Conservation (phyloP, 148 eudicot species). For the Heliamphora exappendiculata region DNA sequence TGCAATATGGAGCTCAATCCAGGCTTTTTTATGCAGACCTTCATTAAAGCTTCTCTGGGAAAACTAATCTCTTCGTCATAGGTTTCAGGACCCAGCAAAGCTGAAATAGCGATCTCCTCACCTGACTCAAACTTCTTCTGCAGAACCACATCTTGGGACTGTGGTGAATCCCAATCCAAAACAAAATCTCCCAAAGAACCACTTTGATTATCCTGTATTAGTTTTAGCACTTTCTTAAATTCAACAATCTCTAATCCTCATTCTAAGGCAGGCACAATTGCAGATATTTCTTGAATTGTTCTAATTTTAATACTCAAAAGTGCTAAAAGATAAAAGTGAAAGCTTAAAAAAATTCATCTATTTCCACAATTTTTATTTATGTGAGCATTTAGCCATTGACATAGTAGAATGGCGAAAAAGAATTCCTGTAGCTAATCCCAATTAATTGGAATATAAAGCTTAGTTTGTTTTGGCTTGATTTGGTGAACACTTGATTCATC, state of each 20-base stretch:
- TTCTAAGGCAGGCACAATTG: background rate
- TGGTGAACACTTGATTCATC: background rate
- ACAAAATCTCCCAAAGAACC: slow-evolving; percentile 64
- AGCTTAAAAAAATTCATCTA: background rate
- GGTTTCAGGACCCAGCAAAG: slow-evolving; percentile 47
- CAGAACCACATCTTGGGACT: slow-evolving; percentile 57
- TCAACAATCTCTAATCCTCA: background rate
- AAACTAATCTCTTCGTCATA: slow-evolving; percentile 17
- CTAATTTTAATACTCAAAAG: background rate
- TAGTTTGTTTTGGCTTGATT: no score
- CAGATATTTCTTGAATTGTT: background rate
- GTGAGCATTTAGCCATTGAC: no score
- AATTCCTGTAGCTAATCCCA: no score
- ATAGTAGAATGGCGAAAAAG: no score
- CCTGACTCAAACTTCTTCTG: slow-evolving; percentile 63
- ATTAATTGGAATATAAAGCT: no score
- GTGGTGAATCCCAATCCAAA: slow-evolving; percentile 66
- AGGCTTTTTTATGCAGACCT: slow-evolving; percentile 77
- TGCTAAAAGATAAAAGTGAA: background rate
- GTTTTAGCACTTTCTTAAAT: background rate
- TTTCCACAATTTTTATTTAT: background rate
- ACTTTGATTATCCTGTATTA: slow-evolving; percentile 37
- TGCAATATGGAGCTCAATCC: slow-evolving; percentile 67
- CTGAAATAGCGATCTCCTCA: slow-evolving; percentile 80
- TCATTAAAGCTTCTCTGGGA: slow-evolving; percentile 51